Evolutionary conservation across 2,329 filamentous ascomycete species (phyloP), one percentile per base, ranked within the genome.

Genomic region (Keithomyces neogunnii): DNA sequence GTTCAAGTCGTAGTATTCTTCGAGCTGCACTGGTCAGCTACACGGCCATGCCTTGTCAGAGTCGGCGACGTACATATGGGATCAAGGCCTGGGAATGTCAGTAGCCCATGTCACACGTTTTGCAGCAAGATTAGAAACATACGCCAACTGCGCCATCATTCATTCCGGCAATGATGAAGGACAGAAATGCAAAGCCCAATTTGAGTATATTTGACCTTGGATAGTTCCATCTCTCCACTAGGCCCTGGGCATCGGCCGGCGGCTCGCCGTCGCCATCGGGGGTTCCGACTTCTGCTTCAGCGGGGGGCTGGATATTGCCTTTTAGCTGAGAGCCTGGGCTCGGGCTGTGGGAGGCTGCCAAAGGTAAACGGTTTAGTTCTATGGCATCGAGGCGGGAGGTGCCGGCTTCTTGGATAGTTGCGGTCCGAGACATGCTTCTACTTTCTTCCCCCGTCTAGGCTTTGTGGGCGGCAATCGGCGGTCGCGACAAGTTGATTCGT

Each of bases 101-200:
- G 38, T 40, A 40, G 30, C 5, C n/a, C n/a, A 2, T 40, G 56
- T 48, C 52, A 38, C 1, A 11, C 43, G 33, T 3, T 1, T 11
- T 30, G 39, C 39, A 2, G 1, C 5, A 3, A 19, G 19, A 19
- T 19, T 1, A 10, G n/a, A 8, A 32, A 64, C 71, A 51, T 69
- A 78, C 78, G 48, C 81, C 80, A 49, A 80, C 76, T 13, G 79
- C 75, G 3, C 76, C 82, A 62, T 86, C 82, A 54, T 84, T 85
- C 66, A 80, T 74, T 0, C 82, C 82, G 54, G 82, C 76, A 43
- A 84, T 71, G 2, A 80, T 69, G 53, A 85, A 82, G 0, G 77
- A 75, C 61, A 78, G 71, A 59, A 84, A 83, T 0, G 78, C 75
- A 38, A 71, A 70, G 0, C 40, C 60, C 1, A 71, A 54, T 30